Evolutionary conservation across 2,329 filamentous ascomycete genomes (phyloP), one percentile per base, ranked within the genome.

Genomic region (Penicillium digitatum): DNA sequence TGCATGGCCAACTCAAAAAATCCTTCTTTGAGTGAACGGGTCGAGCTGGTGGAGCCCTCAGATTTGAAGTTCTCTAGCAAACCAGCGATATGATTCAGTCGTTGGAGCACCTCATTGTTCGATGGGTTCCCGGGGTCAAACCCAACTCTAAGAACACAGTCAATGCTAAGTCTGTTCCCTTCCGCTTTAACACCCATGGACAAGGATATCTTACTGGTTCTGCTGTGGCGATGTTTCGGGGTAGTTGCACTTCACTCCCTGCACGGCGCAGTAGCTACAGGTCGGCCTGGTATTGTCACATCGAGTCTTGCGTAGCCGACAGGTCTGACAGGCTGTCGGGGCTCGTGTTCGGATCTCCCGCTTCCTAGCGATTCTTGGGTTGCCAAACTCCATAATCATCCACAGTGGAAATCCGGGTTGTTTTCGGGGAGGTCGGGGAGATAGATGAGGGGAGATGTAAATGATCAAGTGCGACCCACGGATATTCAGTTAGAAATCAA

Each of bases 261-360:
- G 63, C 39, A 54, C 18, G 37, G 59, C 49, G 46, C 63, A 65
- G 39, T 65, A 65, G 52, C 62, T 65, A 62, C 63, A 65, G 39
- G 54, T 48, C 18, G 63, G 63, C 40, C 63, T 61, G 18, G 32
- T 20, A 55, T 65, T 65, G 57, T 65, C 60, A 48, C 63, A 65
- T 56, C 63, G 62, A 45, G 63, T 64, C 48, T 65, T 65, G 48
- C 63, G 63, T 37, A 63, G 38, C 40, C 63, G 62, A 48, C 63
- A 65, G 24, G 60, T 64, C 47, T 65, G 62, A 58, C 63, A 65
- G 37, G 63, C 63, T 26, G 63, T 65, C 26, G 62, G 62, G n/a
- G 63, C 63, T 46, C 63, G 62, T 42, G 62, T 65, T 22, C 62
- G 63, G 52, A 58, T 60, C 26, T 65, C 63, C 20, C 63, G 62